Conservation (phyloP, 2,329 filamentous ascomycete species). For the Pyricularia sp. region DNA sequence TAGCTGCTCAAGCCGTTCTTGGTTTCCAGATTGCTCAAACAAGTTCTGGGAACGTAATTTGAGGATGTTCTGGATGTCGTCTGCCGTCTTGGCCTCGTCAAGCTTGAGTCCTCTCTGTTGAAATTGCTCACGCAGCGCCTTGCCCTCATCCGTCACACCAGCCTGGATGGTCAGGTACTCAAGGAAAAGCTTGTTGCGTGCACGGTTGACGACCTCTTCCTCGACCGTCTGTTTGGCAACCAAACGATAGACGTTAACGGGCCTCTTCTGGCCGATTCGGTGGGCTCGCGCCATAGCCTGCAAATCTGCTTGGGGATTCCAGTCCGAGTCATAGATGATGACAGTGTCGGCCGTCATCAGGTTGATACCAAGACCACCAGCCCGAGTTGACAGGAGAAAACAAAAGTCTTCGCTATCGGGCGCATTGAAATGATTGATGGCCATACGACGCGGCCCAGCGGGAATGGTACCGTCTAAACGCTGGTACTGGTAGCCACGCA, state of each 20-base stretch:
- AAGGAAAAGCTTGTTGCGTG: slow-evolving; percentile 91
- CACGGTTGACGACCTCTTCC: slow-evolving; percentile 91
- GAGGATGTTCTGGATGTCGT: slow-evolving; percentile 91
- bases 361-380: slow-evolving; percentile 96
- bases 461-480: slow-evolving; percentile 90
- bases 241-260: slow-evolving; percentile 89
- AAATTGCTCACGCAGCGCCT: slow-evolving; percentile 60
- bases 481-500: slow-evolving; percentile 91
- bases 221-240: slow-evolving; percentile 98
- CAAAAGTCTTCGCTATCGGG: slow-evolving; percentile 91
- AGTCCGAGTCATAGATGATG: slow-evolving; percentile 94
- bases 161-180: slow-evolving; percentile 97
- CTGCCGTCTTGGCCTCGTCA: slow-evolving; percentile 76
- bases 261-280: slow-evolving; percentile 90
- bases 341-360: slow-evolving; percentile 98
- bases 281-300: slow-evolving; percentile 98
- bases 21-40: slow-evolving; percentile 95
- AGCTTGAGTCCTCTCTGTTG: slow-evolving; percentile 62
- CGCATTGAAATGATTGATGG: slow-evolving; percentile 98
- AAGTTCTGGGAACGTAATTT: slow-evolving; percentile 98
- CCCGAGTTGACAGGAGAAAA: slow-evolving; percentile 87
- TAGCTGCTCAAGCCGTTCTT: slow-evolving; percentile 89
- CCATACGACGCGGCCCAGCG: slow-evolving; percentile 73
- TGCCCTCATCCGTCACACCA: slow-evolving; percentile 90
- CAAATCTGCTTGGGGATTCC: slow-evolving; percentile 96